These are phyloP conservation scores for Nyssa sinensis DNA, from an alignment of 148 eudicot species.

Conservation along the genomic window DNA sequence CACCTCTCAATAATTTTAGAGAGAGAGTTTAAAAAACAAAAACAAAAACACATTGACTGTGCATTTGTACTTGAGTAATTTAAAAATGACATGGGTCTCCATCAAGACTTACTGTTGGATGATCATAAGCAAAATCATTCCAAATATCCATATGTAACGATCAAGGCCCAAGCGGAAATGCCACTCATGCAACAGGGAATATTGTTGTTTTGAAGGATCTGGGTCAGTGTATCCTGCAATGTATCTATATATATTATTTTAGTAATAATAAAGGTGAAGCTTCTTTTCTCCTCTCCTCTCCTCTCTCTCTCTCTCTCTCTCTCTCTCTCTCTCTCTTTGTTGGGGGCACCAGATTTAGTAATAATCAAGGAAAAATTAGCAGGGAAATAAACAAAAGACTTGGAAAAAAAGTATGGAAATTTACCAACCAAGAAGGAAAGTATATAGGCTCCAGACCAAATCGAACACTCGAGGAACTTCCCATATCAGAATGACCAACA, in stretches of 20 bases:
- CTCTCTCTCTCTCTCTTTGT: too few species aligned
- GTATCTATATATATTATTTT: background rate
- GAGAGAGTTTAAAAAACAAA: background rate
- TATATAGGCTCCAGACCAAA: constrained; percentile 78
- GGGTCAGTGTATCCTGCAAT: constrained; percentile 73
- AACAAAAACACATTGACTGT: background rate
- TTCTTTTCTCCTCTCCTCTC: too few species aligned
- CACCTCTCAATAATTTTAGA: background rate
- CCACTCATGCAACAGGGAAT: constrained; percentile 77
- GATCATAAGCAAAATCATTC: constrained; percentile 95
- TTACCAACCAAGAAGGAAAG: constrained; percentile 70
- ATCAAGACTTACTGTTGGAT: constrained; percentile 66
- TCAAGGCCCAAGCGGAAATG: constrained; percentile 97
- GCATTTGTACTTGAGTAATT: background rate
- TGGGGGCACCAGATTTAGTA: too few species aligned
- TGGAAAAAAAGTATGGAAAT: constrained; percentile 8
- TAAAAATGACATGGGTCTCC: background rate
- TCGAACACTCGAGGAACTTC: constrained; percentile 94
- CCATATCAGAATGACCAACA: constrained; percentile 84
- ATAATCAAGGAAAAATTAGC: constrained; percentile 6
- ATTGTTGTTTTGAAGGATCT: constrained; percentile 64
- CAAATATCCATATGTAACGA: constrained; percentile 97
- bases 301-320: too few species aligned
- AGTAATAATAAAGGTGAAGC: background rate
- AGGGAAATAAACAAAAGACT: background rate